Evolutionary conservation across 345 rosid genomes (phyloP).

Genomic region (Arabidopsis thaliana): TAIR10.1 NC_003074.8:16955501-16956000

Average conservation of each 20-base stretch:
- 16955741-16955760: constrained; percentile 93
- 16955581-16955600: constrained; percentile 22
- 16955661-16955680: constrained; percentile 90
- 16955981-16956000: background rate
- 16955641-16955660: constrained; percentile 86
- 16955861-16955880: constrained; percentile 90
- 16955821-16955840: background rate
- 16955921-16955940: constrained; percentile 85
- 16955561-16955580: background rate
- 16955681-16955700: constrained; percentile 98
- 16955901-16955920: constrained; percentile 90
- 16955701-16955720: constrained; percentile 90
- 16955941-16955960: constrained; percentile 41
- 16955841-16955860: constrained; percentile 59
- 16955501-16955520: background rate
- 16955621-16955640: constrained; percentile 37
- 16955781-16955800: background rate
- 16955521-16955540: constrained; percentile 1
- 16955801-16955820: background rate
- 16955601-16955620: background rate
- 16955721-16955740: constrained; percentile 98
- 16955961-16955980: too few species aligned
- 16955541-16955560: background rate
- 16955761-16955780: constrained; percentile 4
- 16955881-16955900: constrained; percentile 92